Evolutionary conservation across 2,329 filamentous ascomycete genomes (phyloP), one percentile per base, ranked within the genome.

Genomic region (Colletotrichum shisoi): DNA sequence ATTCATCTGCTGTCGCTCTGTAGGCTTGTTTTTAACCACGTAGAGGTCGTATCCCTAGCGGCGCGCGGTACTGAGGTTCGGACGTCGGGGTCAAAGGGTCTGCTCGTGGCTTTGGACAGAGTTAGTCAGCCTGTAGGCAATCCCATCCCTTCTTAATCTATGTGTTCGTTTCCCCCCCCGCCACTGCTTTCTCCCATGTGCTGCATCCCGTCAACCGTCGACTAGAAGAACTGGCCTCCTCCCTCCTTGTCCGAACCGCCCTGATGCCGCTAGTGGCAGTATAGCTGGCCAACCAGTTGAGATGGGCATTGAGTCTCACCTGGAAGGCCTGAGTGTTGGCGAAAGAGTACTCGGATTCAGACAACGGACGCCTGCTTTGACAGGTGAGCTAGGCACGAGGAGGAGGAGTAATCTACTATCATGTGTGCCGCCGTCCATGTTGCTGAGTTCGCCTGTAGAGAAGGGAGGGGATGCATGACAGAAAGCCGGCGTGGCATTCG

Each of bases 61-160:
- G 51, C 31, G 51, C 51, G 11, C 34, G n/a, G 31, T 34, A 39
- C n/a, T 7, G 42, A 46, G 54, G 44, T 57, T 57, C 24, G 42
- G 31, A 57, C 8, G 27, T 21, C 27, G 46, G 27, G 54, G 54
- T 45, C 54, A 57, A 37, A 57, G 54, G 42, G 54, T 37, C 27
- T 46, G 21, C 13, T 31, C 24, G 40, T 44, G 24, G 7, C 19
- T 11, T 24, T 19, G 17, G 27, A 37, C n/a, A 13, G 31, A 13
- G 27, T 37, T 57, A n/a, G 21, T 57, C 46, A 24, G 40, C 31
- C 27, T 34, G 7, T 12, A 34, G 46, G 21, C 54, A 57, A n/a
- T 31, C 24, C 40, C 13, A 34, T 37, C 54, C 3, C 17, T 21
- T 45, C 17, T n/a, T 9, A 34, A 34, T 34, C 7, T 34, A 9